A percentile compares a stretch with the other conserved stretches of the same genome.
phyloP scores from a whole-genome alignment of 192 early-diverging fungal species.

The Nowakowskiella sp. region DNA sequence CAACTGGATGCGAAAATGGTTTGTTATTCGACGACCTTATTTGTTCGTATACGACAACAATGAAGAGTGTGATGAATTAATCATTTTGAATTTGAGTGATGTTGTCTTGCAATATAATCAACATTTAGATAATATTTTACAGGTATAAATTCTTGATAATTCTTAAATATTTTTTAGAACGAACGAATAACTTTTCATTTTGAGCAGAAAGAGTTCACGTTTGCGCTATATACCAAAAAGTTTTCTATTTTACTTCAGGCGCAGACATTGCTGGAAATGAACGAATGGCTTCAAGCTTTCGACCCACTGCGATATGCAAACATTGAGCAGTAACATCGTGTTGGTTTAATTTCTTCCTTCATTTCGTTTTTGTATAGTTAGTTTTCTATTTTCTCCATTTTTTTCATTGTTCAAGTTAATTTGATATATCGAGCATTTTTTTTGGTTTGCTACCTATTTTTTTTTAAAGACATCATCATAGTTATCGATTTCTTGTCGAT shows the following conservation, averaged over 20 bases:
- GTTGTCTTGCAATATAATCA: slow-evolving; percentile 52
- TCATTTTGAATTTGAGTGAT: slow-evolving; percentile 68
- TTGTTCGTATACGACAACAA: slow-evolving; percentile 65
- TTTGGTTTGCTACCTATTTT: too few species aligned
- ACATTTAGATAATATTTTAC: slow-evolving; percentile 47
- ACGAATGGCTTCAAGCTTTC: slow-evolving; percentile 47
- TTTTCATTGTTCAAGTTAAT: too few species aligned
- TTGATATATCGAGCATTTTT: too few species aligned
- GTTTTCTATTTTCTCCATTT: too few species aligned
- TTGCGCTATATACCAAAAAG: slow-evolving; percentile 60
- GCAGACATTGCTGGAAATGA: slow-evolving; percentile 49
- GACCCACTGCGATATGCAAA: slow-evolving; percentile 26
- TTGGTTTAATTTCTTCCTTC: too few species aligned
- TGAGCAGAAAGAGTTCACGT: slow-evolving; percentile 51
- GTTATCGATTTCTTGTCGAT: too few species aligned
- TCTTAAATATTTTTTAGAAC: slow-evolving; percentile 4
- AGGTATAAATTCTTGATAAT: slow-evolving; percentile 26
- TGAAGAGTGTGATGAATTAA: slow-evolving; percentile 56
- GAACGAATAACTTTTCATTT: slow-evolving; percentile 7
- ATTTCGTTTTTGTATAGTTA: too few species aligned
- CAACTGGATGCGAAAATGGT: slow-evolving; percentile 69
- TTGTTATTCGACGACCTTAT: slow-evolving; percentile 73
- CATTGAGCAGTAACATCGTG: too few species aligned
- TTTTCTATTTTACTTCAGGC: slow-evolving; percentile 57
- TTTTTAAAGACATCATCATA: too few species aligned